Conservation (phyloP, 2,329 filamentous ascomycete species). For the Dactylellina sp. region DNA sequence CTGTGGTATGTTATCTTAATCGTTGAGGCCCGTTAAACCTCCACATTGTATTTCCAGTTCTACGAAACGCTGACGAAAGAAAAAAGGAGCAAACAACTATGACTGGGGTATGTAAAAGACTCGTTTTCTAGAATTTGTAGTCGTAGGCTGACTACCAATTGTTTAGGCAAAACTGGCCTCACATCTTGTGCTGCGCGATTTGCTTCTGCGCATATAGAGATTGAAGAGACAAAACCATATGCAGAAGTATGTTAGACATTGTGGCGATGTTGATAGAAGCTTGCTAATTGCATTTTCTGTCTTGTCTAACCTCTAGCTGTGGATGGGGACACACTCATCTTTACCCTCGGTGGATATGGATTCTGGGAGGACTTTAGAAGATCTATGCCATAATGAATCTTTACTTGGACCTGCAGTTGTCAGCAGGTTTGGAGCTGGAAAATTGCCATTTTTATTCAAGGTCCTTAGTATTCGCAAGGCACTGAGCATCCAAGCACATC, state of each 20-base stretch:
- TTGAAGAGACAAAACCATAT: slow-evolving; percentile 90
- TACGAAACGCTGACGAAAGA: slow-evolving; percentile 66
- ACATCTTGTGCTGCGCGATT: slow-evolving; percentile 90
- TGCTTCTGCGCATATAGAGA: slow-evolving; percentile 77
- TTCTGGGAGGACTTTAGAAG: slow-evolving; percentile 85
- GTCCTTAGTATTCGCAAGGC: slow-evolving; percentile 96
- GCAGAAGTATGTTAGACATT: slow-evolving; percentile 74
- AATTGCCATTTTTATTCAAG: slow-evolving; percentile 97
- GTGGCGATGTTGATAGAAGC: background rate
- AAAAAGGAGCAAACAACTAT: slow-evolving; percentile 90
- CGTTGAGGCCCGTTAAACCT: slow-evolving; percentile 9
- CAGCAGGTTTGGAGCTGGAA: slow-evolving; percentile 77
- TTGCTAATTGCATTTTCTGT: slow-evolving; percentile 51
- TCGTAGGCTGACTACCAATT: slow-evolving; percentile 49
- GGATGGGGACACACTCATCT: slow-evolving; percentile 98
- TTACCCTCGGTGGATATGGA: slow-evolving; percentile 90
- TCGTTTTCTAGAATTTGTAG: slow-evolving; percentile 5
- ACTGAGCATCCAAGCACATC: slow-evolving; percentile 95
- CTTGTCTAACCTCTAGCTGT: slow-evolving; percentile 72
- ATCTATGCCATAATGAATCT: slow-evolving; percentile 87
- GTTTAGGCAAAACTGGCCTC: slow-evolving; percentile 81
- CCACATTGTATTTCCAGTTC: slow-evolving; percentile 7
- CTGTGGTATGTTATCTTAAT: slow-evolving; percentile 55
- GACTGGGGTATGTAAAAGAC: slow-evolving; percentile 78
- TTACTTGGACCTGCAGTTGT: slow-evolving; percentile 80